Percentiles rank a stretch among this genome's conserved stretches.
phyloP scores from a whole-genome alignment of 2,329 filamentous ascomycete species.

The Dactylellina leptospora region DNA sequence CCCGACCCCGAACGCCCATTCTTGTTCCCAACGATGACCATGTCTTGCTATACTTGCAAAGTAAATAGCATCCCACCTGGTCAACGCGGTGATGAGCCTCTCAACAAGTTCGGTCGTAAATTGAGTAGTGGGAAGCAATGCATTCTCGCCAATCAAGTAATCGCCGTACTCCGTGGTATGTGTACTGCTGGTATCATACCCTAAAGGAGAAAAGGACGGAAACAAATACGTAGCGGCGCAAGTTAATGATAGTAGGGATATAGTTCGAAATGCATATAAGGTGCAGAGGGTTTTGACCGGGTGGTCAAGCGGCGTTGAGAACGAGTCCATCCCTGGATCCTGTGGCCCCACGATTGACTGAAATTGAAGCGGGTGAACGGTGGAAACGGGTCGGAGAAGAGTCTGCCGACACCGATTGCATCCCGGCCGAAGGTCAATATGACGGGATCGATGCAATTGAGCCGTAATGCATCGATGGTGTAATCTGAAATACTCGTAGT shows the following conservation, averaged over 20 bases:
- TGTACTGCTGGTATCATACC: constrained; percentile 79
- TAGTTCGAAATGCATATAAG: constrained; percentile 73
- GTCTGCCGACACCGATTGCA: constrained; percentile 30
- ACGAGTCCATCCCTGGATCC: constrained; percentile 11
- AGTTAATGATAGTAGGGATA: constrained; percentile 71
- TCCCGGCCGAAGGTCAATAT: constrained; percentile 25
- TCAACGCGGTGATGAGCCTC: constrained; percentile 68
- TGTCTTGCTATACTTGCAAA: constrained; percentile 71
- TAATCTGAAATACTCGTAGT: neutral
- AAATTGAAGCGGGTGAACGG: neutral
- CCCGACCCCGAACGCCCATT: constrained; percentile 70
- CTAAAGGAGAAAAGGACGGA: constrained; percentile 63
- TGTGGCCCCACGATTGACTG: neutral
- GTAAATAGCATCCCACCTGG: constrained; percentile 84
- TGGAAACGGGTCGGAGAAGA: constrained; percentile 5
- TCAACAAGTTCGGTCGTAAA: constrained; percentile 23
- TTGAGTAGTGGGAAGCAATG: neutral
- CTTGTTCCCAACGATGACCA: constrained; percentile 79
- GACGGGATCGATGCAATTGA: constrained; percentile 2
- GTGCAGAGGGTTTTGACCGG: constrained; percentile 55
- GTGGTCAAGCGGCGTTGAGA: constrained; percentile 35
- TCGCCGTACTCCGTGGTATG: constrained; percentile 57
- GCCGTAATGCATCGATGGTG: neutral
- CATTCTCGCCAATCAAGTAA: constrained; percentile 51
- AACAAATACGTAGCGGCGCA: constrained; percentile 64